These are phyloP conservation scores for Nothophytophthora sp. DNA, from an alignment of 352 stramenopile species.

Conservation along the genomic window DNA sequence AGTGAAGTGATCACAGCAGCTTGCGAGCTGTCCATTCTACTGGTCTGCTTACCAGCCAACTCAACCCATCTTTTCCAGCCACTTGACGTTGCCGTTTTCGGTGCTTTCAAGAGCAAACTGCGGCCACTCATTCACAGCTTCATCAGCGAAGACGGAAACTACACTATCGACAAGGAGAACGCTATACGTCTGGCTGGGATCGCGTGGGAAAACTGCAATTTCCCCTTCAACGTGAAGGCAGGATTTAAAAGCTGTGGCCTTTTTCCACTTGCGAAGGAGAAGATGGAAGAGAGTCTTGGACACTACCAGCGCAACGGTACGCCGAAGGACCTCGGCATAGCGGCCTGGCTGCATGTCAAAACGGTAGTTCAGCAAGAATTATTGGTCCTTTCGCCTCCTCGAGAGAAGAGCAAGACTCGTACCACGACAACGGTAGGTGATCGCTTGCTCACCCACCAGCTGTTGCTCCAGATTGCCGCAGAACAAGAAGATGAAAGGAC, in stretches of 20 bases:
- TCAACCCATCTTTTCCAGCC: slow-evolving; percentile 1
- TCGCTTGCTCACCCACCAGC: too few relatives aligned
- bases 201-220: not conserved
- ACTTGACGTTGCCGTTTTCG: not conserved
- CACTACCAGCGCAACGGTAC: too few relatives aligned
- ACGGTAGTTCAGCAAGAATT: not conserved
- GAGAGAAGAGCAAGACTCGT: not conserved
- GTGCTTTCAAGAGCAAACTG: not conserved
- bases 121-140: not conserved
- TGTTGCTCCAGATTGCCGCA: too few relatives aligned
- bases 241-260: not conserved
- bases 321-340: not conserved
- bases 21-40: not conserved
- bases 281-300: too few relatives aligned
- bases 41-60: not conserved
- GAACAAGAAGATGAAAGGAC: too few relatives aligned
- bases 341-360: not conserved
- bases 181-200: not conserved
- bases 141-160: not conserved
- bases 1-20: not conserved
- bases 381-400: not conserved
- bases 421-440: not conserved
- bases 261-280: too few relatives aligned
- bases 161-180: not conserved
- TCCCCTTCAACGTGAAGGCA: not conserved